Evolutionary conservation across 495 filamentous ascomycete genomes (phyloP).

Genomic region (Podospora australis): DNA sequence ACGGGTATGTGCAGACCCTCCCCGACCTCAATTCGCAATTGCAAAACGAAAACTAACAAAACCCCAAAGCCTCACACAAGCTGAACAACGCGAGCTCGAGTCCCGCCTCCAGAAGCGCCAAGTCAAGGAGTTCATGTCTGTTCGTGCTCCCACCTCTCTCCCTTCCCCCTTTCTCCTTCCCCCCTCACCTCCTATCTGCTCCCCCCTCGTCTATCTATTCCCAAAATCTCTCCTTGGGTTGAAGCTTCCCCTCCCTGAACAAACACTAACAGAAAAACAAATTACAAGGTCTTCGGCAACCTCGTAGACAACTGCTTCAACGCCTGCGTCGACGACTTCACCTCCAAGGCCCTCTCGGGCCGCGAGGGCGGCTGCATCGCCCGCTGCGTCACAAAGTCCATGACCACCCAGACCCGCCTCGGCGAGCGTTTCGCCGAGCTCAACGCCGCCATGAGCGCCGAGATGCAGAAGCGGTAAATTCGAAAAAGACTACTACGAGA

Average conservation of each 20-base stretch:
- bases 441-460: constrained; percentile 74
- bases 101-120: constrained; percentile 90
- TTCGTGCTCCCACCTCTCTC: constrained; percentile 38
- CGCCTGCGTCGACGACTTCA: constrained; percentile 97
- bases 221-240: neutral
- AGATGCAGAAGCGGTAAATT: constrained; percentile 42
- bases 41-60: constrained; percentile 11
- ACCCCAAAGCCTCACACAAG: constrained; percentile 54
- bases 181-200: neutral
- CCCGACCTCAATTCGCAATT: neutral
- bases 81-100: constrained; percentile 89
- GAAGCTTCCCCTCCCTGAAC: no score
- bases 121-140: constrained; percentile 97
- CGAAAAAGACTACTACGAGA: no score
- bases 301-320: constrained; percentile 94
- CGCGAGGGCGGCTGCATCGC: constrained; percentile 86
- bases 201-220: constrained; percentile 4
- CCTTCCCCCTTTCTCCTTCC: neutral
- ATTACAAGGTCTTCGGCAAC: constrained; percentile 91
- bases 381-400: constrained; percentile 90
- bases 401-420: constrained; percentile 78
- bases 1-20: neutral
- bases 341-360: constrained; percentile 80
- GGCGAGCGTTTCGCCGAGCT: constrained; percentile 92
- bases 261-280: constrained; percentile 1